A percentile compares a stretch with the other conserved stretches of the same genome.
phyloP scores from a whole-genome alignment of 2,329 filamentous ascomycete genomes.

The Fusarium sp. region DNA sequence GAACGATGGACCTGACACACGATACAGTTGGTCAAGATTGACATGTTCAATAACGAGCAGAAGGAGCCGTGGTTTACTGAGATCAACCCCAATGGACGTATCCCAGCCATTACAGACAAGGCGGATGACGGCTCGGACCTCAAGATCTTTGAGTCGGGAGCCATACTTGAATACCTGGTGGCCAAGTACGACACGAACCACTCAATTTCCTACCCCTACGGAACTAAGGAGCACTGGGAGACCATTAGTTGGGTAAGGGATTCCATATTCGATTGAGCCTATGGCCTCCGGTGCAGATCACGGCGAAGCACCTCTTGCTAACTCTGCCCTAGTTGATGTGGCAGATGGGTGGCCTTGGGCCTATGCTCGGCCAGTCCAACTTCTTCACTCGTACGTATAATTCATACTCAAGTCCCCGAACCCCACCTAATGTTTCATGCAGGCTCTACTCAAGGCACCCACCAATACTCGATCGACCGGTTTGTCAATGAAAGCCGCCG shows the following conservation, averaged over 20 bases:
- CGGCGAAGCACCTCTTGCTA: neutral
- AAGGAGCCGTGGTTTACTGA: constrained; percentile 88
- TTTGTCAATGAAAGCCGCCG: constrained; percentile 88
- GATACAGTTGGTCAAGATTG: constrained; percentile 66
- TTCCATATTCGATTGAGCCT: too few relatives aligned
- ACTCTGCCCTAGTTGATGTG: constrained; percentile 52
- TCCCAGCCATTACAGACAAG: constrained; percentile 86
- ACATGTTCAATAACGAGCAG: constrained; percentile 78
- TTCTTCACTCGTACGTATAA: constrained; percentile 73
- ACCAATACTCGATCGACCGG: constrained; percentile 83
- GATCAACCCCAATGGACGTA: constrained; percentile 93
- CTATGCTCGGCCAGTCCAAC: constrained; percentile 85
- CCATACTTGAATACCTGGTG: constrained; percentile 86
- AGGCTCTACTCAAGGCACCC: constrained; percentile 63
- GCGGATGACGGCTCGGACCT: constrained; percentile 79
- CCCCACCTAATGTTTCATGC: too few relatives aligned
- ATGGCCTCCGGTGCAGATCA: too few relatives aligned
- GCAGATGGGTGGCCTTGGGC: constrained; percentile 83
- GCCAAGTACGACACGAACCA: constrained; percentile 83
- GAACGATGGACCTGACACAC: too few relatives aligned
- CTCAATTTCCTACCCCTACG: constrained; percentile 83
- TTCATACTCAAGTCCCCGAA: too few relatives aligned
- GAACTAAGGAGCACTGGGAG: constrained; percentile 80
- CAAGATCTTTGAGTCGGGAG: constrained; percentile 83
- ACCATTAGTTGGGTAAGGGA: constrained; percentile 76